Evolutionary conservation across 2,329 filamentous ascomycete species (phyloP).

Genomic region (Trichoderma endophyticum): DNA sequence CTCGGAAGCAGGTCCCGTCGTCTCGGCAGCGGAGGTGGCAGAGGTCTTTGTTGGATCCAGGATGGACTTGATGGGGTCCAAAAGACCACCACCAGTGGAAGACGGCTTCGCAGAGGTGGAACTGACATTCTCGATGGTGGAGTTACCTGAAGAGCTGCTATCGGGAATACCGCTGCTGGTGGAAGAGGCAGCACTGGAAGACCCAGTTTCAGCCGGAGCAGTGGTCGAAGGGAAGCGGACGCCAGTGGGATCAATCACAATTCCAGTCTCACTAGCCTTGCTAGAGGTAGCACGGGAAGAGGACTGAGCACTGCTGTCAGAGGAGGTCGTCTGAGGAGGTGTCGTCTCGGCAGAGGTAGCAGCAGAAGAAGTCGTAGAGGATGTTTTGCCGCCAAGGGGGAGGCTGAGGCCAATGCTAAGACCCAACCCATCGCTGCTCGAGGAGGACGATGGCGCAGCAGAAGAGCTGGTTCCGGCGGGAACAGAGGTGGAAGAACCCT

Average conservation of each 20-base stretch:
- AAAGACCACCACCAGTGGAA: conserved; percentile 20
- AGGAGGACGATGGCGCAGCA: background rate
- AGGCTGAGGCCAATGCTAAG: background rate
- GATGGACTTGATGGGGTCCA: conserved; percentile 26
- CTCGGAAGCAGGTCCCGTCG: background rate
- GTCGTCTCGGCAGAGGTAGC: background rate
- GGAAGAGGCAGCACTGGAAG: background rate
- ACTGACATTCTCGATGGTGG: background rate
- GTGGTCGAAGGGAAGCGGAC: conserved; percentile 21
- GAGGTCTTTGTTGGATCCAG: conserved; percentile 20
- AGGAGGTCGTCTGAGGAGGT: conserved; percentile 23
- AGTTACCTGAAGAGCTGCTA: background rate
- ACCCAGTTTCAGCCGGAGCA: background rate
- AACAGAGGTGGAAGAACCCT: background rate
- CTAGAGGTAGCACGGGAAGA: conserved; percentile 3
- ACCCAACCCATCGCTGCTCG: background rate
- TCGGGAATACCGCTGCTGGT: background rate
- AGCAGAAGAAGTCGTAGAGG: background rate
- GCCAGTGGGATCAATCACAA: conserved; percentile 30
- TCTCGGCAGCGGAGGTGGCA: conserved; percentile 4
- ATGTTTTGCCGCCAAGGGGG: background rate
- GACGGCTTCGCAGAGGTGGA: background rate
- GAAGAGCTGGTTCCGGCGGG: background rate
- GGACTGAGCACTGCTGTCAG: conserved; percentile 10
- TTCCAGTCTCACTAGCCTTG: conserved; percentile 18